phyloP scores from a whole-genome alignment of 441 rosid genomes.

The Eugenia klotzschiana region DNA sequence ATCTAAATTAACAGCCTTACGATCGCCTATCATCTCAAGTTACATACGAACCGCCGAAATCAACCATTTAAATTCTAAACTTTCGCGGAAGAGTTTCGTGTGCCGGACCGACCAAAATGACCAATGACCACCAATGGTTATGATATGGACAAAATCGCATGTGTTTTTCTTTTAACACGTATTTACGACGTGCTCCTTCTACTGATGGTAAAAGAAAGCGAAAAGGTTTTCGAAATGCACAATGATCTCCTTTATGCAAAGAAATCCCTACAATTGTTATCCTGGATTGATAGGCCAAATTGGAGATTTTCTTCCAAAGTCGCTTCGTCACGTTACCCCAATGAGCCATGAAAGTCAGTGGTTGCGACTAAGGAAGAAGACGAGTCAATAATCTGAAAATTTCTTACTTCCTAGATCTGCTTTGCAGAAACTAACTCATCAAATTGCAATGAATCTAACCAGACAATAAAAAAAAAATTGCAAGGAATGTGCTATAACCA shows the following conservation, averaged over 20 bases:
- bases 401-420: not conserved
- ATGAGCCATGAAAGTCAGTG: not conserved
- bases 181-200: not conserved
- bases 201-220: not conserved
- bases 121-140: not conserved
- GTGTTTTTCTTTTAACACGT: not conserved
- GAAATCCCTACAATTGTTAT: not conserved
- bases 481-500: not conserved
- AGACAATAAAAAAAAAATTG: too few species aligned
- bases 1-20: not conserved
- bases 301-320: not conserved
- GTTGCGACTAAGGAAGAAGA: not conserved
- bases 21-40: not conserved
- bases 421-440: not conserved
- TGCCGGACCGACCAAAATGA: not conserved
- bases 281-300: not conserved
- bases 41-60: not conserved
- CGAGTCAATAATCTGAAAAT: not conserved
- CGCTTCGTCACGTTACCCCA: not conserved
- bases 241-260: not conserved
- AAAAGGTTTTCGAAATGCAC: not conserved
- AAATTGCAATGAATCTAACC: not conserved
- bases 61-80: not conserved
- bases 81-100: not conserved
- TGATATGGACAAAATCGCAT: not conserved